A percentile compares a stretch with the other conserved stretches of the same genome.
Evolutionary conservation across 2,329 filamentous ascomycete genomes (phyloP).

Genomic region (Cladophialophora carrionii): DNA sequence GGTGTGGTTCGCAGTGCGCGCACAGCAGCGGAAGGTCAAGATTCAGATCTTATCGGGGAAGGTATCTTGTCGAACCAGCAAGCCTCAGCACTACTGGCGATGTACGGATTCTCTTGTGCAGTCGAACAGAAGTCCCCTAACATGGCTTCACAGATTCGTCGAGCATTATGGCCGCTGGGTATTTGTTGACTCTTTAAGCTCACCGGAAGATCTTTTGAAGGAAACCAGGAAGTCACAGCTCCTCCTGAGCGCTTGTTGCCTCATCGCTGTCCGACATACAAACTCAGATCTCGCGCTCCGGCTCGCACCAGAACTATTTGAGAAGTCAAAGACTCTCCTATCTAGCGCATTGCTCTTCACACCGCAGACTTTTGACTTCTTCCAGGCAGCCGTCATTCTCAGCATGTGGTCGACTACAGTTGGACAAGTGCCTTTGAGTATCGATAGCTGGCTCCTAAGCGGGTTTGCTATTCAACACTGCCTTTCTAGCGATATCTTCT

Average conservation of each 20-base stretch:
- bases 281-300: constrained; percentile 45
- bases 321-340: constrained; percentile 43
- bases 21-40: constrained; percentile 6
- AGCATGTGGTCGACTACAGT: constrained; percentile 54
- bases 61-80: constrained; percentile 38
- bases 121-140: not conserved
- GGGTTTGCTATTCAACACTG: constrained; percentile 51
- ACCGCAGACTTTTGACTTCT: constrained; percentile 50
- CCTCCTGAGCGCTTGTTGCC: constrained; percentile 47
- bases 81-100: constrained; percentile 36
- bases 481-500: constrained; percentile 46
- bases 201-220: constrained; percentile 41
- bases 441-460: constrained; percentile 53
- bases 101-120: constrained; percentile 26
- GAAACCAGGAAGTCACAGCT: constrained; percentile 46
- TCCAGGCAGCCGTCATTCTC: constrained; percentile 50
- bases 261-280: constrained; percentile 51
- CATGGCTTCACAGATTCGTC: constrained; percentile 40
- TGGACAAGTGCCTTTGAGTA: constrained; percentile 49
- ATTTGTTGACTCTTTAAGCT: constrained; percentile 41
- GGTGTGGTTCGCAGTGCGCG: not conserved
- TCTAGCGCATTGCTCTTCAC: constrained; percentile 43
- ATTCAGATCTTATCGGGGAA: constrained; percentile 39
- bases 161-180: constrained; percentile 52
- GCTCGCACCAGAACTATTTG: constrained; percentile 47